Evolutionary conservation across 495 filamentous ascomycete species (phyloP).

Genomic region (Xylaria palmicola): DNA sequence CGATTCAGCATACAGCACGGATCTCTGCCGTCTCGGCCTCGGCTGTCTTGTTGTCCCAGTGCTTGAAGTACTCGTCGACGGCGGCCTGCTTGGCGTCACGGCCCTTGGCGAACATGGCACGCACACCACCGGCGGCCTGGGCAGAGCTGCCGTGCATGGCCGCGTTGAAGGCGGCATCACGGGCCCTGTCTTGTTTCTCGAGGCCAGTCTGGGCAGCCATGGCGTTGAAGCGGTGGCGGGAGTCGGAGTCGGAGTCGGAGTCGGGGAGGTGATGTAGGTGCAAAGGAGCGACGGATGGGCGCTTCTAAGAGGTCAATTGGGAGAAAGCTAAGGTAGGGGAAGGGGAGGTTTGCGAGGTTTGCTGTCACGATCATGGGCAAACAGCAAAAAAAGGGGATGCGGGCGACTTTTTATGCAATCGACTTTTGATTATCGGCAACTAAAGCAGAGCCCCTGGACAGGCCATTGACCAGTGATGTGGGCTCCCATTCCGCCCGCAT

Average conservation of each 20-base stretch:
- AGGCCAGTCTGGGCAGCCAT: conserved; percentile 60
- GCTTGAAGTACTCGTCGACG: conserved; percentile 98
- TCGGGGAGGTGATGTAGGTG: too few relatives aligned
- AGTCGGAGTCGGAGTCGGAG: background rate
- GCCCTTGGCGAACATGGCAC: conserved; percentile 85
- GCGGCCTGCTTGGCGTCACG: conserved; percentile 79
- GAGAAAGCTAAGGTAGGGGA: background rate
- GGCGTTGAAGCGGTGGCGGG: conserved; percentile 51
- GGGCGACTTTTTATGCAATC: conserved; percentile 17
- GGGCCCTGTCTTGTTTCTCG: conserved; percentile 80
- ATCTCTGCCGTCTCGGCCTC: conserved; percentile 76
- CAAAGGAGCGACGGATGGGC: background rate
- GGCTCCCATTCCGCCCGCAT: too few relatives aligned
- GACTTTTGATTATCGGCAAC: conserved; percentile 7
- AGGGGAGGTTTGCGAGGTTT: background rate
- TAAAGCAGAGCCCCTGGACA: background rate
- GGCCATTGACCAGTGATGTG: too few relatives aligned
- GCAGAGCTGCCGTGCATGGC: conserved; percentile 87
- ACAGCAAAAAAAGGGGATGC: conserved; percentile 11
- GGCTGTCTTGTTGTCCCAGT: conserved; percentile 93
- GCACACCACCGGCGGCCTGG: conserved; percentile 66
- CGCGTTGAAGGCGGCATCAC: conserved; percentile 93
- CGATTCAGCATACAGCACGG: conserved; percentile 60
- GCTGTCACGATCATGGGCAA: background rate
- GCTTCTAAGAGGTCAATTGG: conserved; percentile 1